These are phyloP conservation scores for Torrubiella hemipterigena DNA, from an alignment of 2,329 filamentous ascomycete species.

Conservation along the genomic window DNA sequence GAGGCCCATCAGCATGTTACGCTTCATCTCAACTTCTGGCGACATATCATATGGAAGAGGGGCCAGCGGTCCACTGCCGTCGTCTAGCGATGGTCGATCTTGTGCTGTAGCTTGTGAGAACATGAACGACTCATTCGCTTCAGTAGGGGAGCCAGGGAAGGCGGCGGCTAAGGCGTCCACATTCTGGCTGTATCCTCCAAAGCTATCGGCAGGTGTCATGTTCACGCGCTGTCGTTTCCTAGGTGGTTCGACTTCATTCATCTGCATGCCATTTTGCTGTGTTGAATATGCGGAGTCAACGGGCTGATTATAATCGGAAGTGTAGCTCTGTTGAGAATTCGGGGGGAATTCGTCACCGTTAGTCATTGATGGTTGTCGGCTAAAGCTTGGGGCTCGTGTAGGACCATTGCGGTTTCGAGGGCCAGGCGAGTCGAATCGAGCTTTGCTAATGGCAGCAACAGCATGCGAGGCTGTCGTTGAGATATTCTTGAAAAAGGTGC, in stretches of 20 bases:
- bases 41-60: conserved; percentile 51
- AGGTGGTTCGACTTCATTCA: conserved; percentile 60
- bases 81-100: conserved; percentile 28
- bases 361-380: conserved; percentile 59
- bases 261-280: conserved; percentile 30
- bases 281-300: conserved; percentile 61
- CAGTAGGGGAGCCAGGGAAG: conserved; percentile 62
- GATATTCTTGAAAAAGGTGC: conserved; percentile 96
- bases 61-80: conserved; percentile 46
- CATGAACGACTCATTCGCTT: conserved; percentile 68
- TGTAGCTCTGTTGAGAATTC: conserved; percentile 75
- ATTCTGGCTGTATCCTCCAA: conserved; percentile 38
- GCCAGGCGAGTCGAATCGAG: conserved; percentile 78
- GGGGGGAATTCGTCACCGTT: conserved; percentile 55
- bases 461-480: conserved; percentile 87
- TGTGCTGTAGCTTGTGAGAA: conserved; percentile 42
- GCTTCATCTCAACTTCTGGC: conserved; percentile 64
- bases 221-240: conserved; percentile 60
- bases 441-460: conserved; percentile 93
- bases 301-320: conserved; percentile 63
- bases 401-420: conserved; percentile 54
- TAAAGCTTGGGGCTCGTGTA: conserved; percentile 56
- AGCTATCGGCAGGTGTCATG: conserved; percentile 44
- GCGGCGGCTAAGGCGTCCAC: conserved; percentile 32
- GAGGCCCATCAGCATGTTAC: conserved; percentile 68